Evolutionary conservation across 2,329 filamentous ascomycete genomes (phyloP).

Genomic region (Hypoxylon sp.): DNA sequence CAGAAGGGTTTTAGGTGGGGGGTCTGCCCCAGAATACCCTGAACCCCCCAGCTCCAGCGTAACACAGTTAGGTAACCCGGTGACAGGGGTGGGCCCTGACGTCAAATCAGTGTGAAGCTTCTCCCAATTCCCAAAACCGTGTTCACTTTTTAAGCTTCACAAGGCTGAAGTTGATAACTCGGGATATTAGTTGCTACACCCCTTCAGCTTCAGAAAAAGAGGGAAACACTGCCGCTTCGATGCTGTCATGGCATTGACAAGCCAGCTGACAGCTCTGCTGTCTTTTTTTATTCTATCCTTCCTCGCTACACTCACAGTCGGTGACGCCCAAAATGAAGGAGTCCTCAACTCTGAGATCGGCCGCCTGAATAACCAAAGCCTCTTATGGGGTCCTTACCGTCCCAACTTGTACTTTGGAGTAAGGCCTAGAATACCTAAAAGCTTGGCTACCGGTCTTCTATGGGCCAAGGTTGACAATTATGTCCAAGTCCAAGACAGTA

Average conservation of each 20-base stretch:
- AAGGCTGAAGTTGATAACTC: slow-evolving; percentile 11
- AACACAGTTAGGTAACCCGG: background rate
- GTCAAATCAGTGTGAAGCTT: slow-evolving; percentile 36
- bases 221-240: slow-evolving; percentile 23
- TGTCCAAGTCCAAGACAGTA: slow-evolving; percentile 76
- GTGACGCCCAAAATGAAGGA: slow-evolving; percentile 44
- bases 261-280: slow-evolving; percentile 46
- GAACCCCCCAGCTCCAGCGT: too few relatives aligned
- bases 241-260: slow-evolving; percentile 43
- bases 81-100: slow-evolving; percentile 28
- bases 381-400: slow-evolving; percentile 95
- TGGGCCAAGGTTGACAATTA: slow-evolving; percentile 89
- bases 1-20: slow-evolving; percentile 24
- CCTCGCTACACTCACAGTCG: slow-evolving; percentile 18
- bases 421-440: slow-evolving; percentile 80
- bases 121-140: slow-evolving; percentile 40
- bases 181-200: background rate
- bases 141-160: slow-evolving; percentile 37
- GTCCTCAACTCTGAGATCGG: slow-evolving; percentile 58
- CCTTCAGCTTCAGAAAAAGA: background rate
- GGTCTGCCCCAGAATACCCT: slow-evolving; percentile 16
- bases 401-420: slow-evolving; percentile 95
- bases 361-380: slow-evolving; percentile 75
- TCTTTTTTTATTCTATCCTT: slow-evolving; percentile 38
- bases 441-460: slow-evolving; percentile 81